These are phyloP conservation scores for Pezicula radicicola DNA, from an alignment of 2,329 filamentous ascomycete genomes.

Conservation along the genomic window DNA sequence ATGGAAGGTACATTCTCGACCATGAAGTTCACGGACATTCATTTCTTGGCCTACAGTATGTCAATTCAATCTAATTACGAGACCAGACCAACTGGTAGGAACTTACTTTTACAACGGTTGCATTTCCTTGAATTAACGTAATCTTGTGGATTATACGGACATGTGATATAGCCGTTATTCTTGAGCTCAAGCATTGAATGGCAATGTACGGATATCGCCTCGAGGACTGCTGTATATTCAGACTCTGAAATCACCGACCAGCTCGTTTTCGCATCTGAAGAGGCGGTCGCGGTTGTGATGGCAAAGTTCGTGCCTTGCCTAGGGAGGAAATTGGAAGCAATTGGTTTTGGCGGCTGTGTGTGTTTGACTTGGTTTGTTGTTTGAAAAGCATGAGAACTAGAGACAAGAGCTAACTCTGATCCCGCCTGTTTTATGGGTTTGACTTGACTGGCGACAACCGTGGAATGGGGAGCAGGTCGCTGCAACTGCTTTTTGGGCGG, in stretches of 20 bases:
- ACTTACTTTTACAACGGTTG: constrained; percentile 12
- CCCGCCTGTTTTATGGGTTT: neutral
- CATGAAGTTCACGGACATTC: neutral
- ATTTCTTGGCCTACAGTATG: constrained; percentile 3
- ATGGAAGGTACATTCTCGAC: constrained; percentile 11
- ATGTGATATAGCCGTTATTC: constrained; percentile 5
- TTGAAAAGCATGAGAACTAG: neutral
- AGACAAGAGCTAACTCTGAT: neutral
- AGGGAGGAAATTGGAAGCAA: neutral
- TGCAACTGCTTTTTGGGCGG: neutral
- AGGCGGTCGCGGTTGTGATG: no score
- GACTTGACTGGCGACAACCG: neutral
- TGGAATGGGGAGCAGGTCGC: neutral
- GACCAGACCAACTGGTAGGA: neutral
- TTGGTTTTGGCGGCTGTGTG: neutral
- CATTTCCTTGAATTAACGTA: constrained; percentile 11
- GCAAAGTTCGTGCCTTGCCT: no score
- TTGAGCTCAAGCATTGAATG: constrained; percentile 11
- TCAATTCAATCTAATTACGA: neutral
- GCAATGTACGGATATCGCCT: constrained; percentile 8
- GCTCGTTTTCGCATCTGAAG: neutral
- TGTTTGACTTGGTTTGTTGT: neutral
- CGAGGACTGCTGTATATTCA: constrained; percentile 5
- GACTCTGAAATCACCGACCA: constrained; percentile 10
- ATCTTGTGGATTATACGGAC: constrained; percentile 7